Evolutionary conservation across 2,329 filamentous ascomycete species (phyloP), one percentile per base, ranked within the genome.

Genomic region (Botrytis paeoniae): DNA sequence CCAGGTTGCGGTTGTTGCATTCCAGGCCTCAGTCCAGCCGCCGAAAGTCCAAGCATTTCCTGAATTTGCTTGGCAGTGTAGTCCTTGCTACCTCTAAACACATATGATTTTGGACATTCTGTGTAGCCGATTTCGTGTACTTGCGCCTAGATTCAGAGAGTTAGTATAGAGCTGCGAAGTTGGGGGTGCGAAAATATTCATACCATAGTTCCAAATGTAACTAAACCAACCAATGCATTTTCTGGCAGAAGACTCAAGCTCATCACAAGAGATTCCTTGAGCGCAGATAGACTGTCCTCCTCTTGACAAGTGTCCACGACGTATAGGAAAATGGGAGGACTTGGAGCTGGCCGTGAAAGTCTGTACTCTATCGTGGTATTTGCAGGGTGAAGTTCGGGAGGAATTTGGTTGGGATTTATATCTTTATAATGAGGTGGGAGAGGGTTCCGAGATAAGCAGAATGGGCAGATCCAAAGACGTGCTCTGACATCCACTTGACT

Each of bases 41-140:
- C 88, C 65, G 91, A 86, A 71, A 98, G 87, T 41, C 95, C 96
- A 69, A 99, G 91, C 96, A 99, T 99, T 81, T 99, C 96, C 83
- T 98, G 95, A n/a, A 99, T 94, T 82, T 98, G 95, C 85, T 98
- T 98, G 71, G 95, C 93, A n/a, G 91, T 88, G 83, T 99, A 99
- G 80, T 99, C 96, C 86, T 98, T 99, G 86, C 91, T 98, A 57
- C 96, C 96, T 73, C 95, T 90, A 87, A 99, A 99, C 60, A 99
- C 96, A 80, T 98, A 99, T 9, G 95, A 98, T 84, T 98, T 99
- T 77, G 96, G 94, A 83, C 96, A 99, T 83, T 98, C 96, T 72
- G 93, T 95, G 81, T 99, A 99, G 72, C 96, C 96, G 78, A 99
- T 93, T 84, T 99, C 96, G 82, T 99, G 96, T 29, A 99, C 94